Evolutionary conservation across 805 yeast genomes (phyloP), one percentile per base, ranked within the genome.

Genomic region (Candida odintsovae): DNA sequence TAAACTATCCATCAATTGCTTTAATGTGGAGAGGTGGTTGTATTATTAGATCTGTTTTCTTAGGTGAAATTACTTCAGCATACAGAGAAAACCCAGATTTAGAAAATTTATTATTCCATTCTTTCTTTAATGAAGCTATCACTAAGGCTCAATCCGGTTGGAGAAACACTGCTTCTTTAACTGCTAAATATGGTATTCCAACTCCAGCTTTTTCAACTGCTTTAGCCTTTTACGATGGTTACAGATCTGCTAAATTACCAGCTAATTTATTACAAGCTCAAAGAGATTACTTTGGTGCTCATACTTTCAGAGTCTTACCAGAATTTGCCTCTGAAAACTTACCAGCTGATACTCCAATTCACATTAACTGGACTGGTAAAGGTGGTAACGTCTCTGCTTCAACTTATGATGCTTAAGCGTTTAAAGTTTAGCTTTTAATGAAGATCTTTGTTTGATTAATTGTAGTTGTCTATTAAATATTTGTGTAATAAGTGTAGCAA

Each of bases 1-100:
- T 92, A 69, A 94, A 92, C 85, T 86, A 88, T 83, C 96, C 98
- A 62, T 94, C 96, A 50, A 94, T 94, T 63, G 98, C 98, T 61
- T 81, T 94, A 65, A 92, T 92, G 98, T 92, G 99, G 99, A 85
- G 99, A 82, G 99, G 99, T 77, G 99, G 99, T 63, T 92, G 99
- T 81, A 92, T 92, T 72, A 92, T 92, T 75, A 88, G 98, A 81
- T 92, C 99, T 49, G 97, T 92, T 56, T 92, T 92, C 86, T 78
- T 92, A 67, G 97, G 83, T 66, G 97, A 92, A 73, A 92, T 92
- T 75, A 92, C 99, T 58, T 71, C 88, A 68, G 99, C 99, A 58
- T 92, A 84, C 86, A 87, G 94, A 75, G 82, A 85, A 70, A 77
- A 84, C 77, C 95, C 96, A 70, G 84, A 90, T 58, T 77, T 92